phyloP scores from a whole-genome alignment of 2,329 filamentous ascomycete species.

The Venturia carpophila region DNA sequence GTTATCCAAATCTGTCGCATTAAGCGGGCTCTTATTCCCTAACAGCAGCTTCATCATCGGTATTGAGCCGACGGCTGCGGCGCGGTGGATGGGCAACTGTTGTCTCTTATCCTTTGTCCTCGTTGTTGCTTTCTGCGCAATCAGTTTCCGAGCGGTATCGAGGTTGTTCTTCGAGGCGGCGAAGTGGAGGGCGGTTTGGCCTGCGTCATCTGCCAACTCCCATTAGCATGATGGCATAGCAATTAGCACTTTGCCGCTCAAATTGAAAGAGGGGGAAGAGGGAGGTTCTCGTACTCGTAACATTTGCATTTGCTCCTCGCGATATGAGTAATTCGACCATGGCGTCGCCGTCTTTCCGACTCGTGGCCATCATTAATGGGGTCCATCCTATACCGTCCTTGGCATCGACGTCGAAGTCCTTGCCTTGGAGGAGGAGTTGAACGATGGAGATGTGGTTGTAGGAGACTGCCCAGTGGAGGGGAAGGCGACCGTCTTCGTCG shows the following conservation, averaged over 20 bases:
- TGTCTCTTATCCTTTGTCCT: conserved; percentile 76
- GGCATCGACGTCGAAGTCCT: conserved; percentile 75
- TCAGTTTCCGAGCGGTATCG: conserved; percentile 68
- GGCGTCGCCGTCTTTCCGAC: conserved; percentile 62
- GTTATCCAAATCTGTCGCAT: conserved; percentile 73
- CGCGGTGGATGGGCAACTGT: conserved; percentile 86
- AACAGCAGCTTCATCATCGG: conserved; percentile 78
- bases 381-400: conserved; percentile 80
- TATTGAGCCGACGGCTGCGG: conserved; percentile 81
- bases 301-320: conserved; percentile 64
- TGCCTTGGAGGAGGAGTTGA: conserved; percentile 59
- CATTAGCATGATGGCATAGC: background rate
- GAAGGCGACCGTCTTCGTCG: conserved; percentile 82
- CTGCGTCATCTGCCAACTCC: conserved; percentile 49
- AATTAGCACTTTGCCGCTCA: too few species aligned
- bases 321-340: conserved; percentile 60
- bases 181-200: conserved; percentile 84
- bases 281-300: conserved; percentile 34
- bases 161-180: conserved; percentile 83
- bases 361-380: conserved; percentile 73
- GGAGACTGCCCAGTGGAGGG: conserved; percentile 90
- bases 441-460: conserved; percentile 72
- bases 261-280: background rate
- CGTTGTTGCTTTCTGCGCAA: conserved; percentile 67
- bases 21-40: conserved; percentile 68